Base-by-base conservation (phyloP, 1,284 basidiomycete species). In the Pseudomicrostroma phylloplanum region DNA sequence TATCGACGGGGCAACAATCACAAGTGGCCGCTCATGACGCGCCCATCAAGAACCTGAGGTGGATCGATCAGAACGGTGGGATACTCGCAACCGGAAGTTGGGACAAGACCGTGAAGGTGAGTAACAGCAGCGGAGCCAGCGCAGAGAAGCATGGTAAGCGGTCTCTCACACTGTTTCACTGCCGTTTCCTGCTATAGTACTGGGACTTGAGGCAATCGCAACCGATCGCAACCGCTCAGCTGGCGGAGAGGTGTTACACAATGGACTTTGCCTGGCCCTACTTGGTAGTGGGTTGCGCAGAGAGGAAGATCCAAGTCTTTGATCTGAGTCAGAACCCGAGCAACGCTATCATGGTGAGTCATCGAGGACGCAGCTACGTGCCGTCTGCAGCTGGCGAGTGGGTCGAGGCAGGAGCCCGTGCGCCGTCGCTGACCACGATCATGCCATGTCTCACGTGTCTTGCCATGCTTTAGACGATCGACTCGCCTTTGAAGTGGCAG, bases 261-360 rank as follows among this genome's bases (percentile, higher is more conserved):
- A 86, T 91, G 83, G 91, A 94, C 72, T 86, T 89, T 15, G 85
- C 85, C 62, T 90, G 88, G 74, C 90, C 89, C 0, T 83, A 92
- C n/a, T 85, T 94, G 82, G 92, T 96, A 36, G 89, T 92, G 41
- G 94, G 89, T n/a, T 94, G 91, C 78, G 86, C 86, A 13, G 92
- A 92, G 70, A 85, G 91, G 39, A 88, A 92, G 77, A 87, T 97
- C 62, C 87, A 91, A 76, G 88, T 96, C 59, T 90, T 87, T 83
- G 89, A 96, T 79, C 84, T 76, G 39, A 96, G 66, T 85, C 85
- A 60, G 57, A 91, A 89, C 78, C 91, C 92, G 0, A 58, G 43
- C 55, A 57, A 54, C 17, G 58, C 66, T 12, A 40, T 64, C 23
- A 83, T 85, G 0, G 79, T 87, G 1, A 57, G 61, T 58, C 6